Percentiles rank a stretch among this genome's conserved stretches.
Evolutionary conservation across 441 rosid species (phyloP).

Genomic region (Oxalis stricta): DNA sequence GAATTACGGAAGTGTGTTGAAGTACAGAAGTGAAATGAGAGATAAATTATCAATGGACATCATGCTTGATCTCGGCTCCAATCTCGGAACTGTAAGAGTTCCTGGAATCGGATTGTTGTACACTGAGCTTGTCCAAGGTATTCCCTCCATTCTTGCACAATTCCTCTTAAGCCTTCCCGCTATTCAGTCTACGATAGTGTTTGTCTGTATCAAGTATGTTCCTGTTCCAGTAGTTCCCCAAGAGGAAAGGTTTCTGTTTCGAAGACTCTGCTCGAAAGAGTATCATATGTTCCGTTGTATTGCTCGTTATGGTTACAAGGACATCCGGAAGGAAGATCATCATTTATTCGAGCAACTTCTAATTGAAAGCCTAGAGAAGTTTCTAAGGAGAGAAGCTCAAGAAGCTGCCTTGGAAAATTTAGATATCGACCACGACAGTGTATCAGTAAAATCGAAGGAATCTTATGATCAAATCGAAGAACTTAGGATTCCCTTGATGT

Average conservation of each 20-base stretch:
- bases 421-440: constrained; percentile 27
- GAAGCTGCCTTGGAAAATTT: constrained; percentile 59
- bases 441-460: constrained; percentile 25
- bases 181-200: constrained; percentile 69
- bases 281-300: constrained; percentile 86
- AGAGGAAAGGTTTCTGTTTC: constrained; percentile 78
- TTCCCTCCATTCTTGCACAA: constrained; percentile 82
- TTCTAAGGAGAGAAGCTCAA: constrained; percentile 58
- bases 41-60: constrained; percentile 80
- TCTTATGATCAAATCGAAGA: constrained; percentile 26
- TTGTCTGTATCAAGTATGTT: constrained; percentile 86
- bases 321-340: constrained; percentile 74
- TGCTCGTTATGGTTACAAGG: constrained; percentile 91
- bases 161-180: constrained; percentile 85
- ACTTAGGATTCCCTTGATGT: constrained; percentile 47
- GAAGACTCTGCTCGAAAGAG: constrained; percentile 82
- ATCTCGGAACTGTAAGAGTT: constrained; percentile 65
- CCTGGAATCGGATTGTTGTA: constrained; percentile 83
- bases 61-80: constrained; percentile 79
- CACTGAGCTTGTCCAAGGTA: constrained; percentile 80
- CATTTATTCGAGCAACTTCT: constrained; percentile 71
- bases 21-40: constrained; percentile 81
- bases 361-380: constrained; percentile 69
- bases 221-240: constrained; percentile 88
- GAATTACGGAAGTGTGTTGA: constrained; percentile 91